phyloP scores from a whole-genome alignment of 2,329 filamentous ascomycete genomes.

The Beauveria sp. region DNA sequence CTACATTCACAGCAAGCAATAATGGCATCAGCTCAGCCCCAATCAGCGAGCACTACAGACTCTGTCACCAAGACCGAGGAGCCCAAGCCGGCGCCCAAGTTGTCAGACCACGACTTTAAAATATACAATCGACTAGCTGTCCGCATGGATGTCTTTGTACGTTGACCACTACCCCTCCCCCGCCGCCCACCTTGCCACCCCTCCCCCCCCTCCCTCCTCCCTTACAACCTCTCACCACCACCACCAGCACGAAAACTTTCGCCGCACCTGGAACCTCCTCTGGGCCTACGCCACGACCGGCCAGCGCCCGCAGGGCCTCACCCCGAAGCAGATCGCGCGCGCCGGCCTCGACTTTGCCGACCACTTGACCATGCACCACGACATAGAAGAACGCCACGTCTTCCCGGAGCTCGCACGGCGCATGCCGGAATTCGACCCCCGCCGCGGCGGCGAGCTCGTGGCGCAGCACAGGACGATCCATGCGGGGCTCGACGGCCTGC shows the following conservation, averaged over 20 bases:
- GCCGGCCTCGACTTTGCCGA: conserved; percentile 62
- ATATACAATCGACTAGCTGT: conserved; percentile 67
- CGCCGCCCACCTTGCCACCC: not conserved
- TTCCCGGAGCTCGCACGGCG: conserved; percentile 70
- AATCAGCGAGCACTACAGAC: not conserved
- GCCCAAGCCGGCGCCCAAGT: conserved; percentile 42
- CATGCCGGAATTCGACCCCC: conserved; percentile 66
- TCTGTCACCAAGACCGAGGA: not conserved
- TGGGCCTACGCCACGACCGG: conserved; percentile 54
- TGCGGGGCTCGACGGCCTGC: conserved; percentile 59
- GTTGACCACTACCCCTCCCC: conserved; percentile 6
- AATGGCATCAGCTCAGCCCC: not conserved
- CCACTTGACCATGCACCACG: conserved; percentile 69
- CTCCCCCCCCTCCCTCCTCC: not conserved
- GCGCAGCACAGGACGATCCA: conserved; percentile 76
- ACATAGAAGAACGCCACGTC: conserved; percentile 73
- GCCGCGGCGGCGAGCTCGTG: conserved; percentile 49
- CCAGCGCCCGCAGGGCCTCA: conserved; percentile 55
- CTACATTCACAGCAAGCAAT: not conserved
- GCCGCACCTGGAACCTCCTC: conserved; percentile 62
- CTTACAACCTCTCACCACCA: not conserved
- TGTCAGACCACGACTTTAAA: conserved; percentile 59
- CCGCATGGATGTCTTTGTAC: conserved; percentile 66
- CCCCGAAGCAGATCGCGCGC: conserved; percentile 60
- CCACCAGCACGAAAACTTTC: conserved; percentile 63